Conservation (phyloP, 2,329 filamentous ascomycete species). For the Cytospora piceae region DNA sequence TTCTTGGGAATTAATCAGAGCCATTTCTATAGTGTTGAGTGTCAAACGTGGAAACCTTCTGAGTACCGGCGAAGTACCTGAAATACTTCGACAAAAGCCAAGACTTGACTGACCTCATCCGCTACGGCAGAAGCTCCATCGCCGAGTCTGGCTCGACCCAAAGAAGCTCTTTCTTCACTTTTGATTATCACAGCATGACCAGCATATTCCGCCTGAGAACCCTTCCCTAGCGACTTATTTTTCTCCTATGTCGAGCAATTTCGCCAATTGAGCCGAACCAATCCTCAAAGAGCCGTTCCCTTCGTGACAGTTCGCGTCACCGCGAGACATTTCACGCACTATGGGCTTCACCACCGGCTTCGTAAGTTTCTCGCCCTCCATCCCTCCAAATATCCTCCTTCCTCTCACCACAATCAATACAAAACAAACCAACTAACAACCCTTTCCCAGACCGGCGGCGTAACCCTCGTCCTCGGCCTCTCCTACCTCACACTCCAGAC, state of each 20-base stretch:
- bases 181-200: not conserved
- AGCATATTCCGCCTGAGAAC: not conserved
- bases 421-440: slow-evolving; percentile 25
- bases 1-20: not conserved
- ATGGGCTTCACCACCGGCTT: slow-evolving; percentile 80
- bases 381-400: slow-evolving; percentile 42
- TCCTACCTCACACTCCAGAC: slow-evolving; percentile 73
- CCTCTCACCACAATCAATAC: not conserved
- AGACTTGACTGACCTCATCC: slow-evolving; percentile 26
- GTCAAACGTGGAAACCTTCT: not conserved
- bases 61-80: not conserved
- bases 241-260: not conserved
- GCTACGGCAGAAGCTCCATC: not conserved
- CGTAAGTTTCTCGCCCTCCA: slow-evolving; percentile 55
- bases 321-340: slow-evolving; percentile 33
- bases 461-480: slow-evolving; percentile 73
- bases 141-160: not conserved
- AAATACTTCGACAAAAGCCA: not conserved
- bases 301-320: slow-evolving; percentile 14
- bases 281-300: slow-evolving; percentile 34
- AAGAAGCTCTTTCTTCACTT: not conserved
- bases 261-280: slow-evolving; percentile 6
- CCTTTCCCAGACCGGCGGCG: slow-evolving; percentile 66
- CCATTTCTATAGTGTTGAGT: not conserved
- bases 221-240: not conserved